Conservation (phyloP, 352 stramenopile species). For the Globisporangium nunn region DNA sequence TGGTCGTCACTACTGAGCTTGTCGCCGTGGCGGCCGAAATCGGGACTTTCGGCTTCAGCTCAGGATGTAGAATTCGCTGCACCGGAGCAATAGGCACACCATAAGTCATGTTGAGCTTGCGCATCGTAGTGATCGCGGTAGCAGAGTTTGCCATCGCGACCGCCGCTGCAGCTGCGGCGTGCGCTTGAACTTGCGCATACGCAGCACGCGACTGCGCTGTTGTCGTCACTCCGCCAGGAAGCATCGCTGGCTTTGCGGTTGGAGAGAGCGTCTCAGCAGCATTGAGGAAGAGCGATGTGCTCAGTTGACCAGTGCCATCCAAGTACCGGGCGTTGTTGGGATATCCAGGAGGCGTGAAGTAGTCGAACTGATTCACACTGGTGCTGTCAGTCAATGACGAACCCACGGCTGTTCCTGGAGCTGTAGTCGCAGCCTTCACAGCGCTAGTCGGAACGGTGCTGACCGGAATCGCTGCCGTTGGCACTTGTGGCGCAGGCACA, state of each 20-base stretch:
- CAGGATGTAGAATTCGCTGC: constrained; percentile 22
- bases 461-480: constrained; percentile 22
- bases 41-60: constrained; percentile 38
- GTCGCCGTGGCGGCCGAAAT: constrained; percentile 11
- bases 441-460: constrained; percentile 1
- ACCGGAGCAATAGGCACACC: constrained; percentile 45
- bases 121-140: constrained; percentile 39
- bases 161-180: constrained; percentile 24
- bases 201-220: constrained; percentile 5
- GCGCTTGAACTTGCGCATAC: constrained; percentile 19
- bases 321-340: constrained; percentile 20
- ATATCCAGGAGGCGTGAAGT: constrained; percentile 56
- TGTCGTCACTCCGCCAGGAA: constrained; percentile 4
- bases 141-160: constrained; percentile 58
- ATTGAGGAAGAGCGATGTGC: constrained; percentile 29
- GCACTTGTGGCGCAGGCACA: constrained; percentile 25
- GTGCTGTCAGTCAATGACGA: neutral
- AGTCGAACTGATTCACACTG: constrained; percentile 28
- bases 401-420: constrained; percentile 3
- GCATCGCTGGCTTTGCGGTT: constrained; percentile 22
- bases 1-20: constrained; percentile 6
- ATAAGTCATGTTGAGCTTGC: constrained; percentile 45
- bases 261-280: constrained; percentile 32
- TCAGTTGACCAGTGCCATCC: constrained; percentile 19
- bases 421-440: neutral